A percentile compares a stretch with the other conserved stretches of the same genome.
Conservation (phyloP, 2,329 filamentous ascomycete species). For the Cladosporium cucumerinum region DNA sequence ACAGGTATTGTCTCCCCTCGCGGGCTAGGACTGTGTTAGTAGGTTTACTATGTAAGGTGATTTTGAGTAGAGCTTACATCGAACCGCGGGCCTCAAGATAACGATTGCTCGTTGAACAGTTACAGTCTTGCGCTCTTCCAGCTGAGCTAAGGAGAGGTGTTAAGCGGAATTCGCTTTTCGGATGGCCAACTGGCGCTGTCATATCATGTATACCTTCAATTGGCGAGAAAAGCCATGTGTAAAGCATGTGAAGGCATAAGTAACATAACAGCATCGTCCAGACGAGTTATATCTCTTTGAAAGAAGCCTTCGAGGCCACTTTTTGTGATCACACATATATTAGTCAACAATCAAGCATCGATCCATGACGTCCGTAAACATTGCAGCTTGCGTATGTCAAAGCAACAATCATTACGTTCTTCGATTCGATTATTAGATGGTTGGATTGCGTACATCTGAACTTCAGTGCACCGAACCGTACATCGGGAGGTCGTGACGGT, state of each 20-base stretch:
- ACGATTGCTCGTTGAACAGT: constrained; percentile 23
- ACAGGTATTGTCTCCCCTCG: constrained; percentile 18
- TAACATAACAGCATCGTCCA: no score
- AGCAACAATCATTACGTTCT: neutral
- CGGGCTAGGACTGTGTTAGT: no score
- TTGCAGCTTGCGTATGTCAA: neutral
- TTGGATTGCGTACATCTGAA: neutral
- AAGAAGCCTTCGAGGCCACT: neutral
- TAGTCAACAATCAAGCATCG: neutral
- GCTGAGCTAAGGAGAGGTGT: constrained; percentile 22
- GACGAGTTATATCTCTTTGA: no score
- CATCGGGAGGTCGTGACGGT: neutral
- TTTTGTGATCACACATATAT: neutral
- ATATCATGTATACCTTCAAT: neutral
- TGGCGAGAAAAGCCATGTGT: neutral
- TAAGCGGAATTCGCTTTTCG: neutral
- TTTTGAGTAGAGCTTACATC: no score
- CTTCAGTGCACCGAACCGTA: neutral
- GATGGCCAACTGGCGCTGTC: neutral
- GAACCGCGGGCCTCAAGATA: constrained; percentile 21
- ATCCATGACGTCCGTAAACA: neutral
- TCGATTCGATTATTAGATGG: neutral
- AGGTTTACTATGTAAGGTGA: no score
- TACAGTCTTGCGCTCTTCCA: constrained; percentile 41
- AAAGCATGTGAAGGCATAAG: neutral